phyloP scores from a whole-genome alignment of 108 stramenopile species.

The Nitzschia sp. region DNA sequence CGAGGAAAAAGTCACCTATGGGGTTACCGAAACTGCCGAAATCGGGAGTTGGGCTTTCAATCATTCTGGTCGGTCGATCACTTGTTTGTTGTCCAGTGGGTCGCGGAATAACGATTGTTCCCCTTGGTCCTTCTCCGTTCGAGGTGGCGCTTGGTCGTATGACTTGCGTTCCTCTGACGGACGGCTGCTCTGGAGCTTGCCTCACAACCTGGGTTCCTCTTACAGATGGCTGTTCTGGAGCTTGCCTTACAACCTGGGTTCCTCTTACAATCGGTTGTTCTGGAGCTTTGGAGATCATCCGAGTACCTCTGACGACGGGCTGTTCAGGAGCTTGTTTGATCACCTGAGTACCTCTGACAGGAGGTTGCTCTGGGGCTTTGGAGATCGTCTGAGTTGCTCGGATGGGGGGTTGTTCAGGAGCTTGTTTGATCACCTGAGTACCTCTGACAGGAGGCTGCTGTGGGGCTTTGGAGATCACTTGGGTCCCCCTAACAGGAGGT shows the following conservation, averaged over 20 bases:
- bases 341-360: constrained; percentile 10
- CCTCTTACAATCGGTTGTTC: not conserved
- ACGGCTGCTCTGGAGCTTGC: not conserved
- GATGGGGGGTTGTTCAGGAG: not conserved
- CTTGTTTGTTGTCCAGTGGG: not conserved
- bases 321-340: no score
- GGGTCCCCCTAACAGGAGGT: not conserved
- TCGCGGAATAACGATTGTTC: constrained; percentile 12
- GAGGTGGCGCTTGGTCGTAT: not conserved
- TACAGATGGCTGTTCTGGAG: not conserved
- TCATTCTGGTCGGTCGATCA: no score
- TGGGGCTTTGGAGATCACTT: constrained; percentile 1
- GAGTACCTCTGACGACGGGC: no score
- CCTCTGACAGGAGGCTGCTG: not conserved
- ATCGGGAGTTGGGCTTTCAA: no score
- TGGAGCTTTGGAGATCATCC: not conserved
- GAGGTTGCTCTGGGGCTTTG: not conserved
- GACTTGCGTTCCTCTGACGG: constrained; percentile 14
- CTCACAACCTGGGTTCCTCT: not conserved
- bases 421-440: constrained; percentile 14
- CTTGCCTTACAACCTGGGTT: not conserved
- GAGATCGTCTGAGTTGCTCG: not conserved
- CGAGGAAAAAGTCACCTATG: not conserved
- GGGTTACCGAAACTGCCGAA: no score
- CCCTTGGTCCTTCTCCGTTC: not conserved